Conservation (phyloP, 2,329 filamentous ascomycete species). For the Botrytis fragariae region DNA sequence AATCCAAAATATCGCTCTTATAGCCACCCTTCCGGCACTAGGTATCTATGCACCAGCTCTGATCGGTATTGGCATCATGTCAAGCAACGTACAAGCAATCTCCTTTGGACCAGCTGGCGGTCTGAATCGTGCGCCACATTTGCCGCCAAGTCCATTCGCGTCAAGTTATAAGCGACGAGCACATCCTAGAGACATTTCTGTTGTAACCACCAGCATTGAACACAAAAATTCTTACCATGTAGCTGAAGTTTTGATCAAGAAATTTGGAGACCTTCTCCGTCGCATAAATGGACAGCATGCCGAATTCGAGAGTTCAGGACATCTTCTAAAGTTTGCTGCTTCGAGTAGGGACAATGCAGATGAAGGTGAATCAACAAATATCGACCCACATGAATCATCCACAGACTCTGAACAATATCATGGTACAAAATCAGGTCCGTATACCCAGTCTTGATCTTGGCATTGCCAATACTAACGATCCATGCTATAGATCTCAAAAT, state of each 20-base stretch:
- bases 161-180: background rate
- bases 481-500: background rate
- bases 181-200: background rate
- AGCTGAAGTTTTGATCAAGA: conserved; percentile 1
- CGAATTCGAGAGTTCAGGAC: background rate
- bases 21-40: background rate
- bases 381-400: background rate
- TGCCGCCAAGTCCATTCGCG: background rate
- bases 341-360: background rate
- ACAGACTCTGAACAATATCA: background rate
- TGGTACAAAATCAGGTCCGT: background rate
- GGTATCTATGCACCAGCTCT: conserved; percentile 2
- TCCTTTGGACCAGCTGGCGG: background rate
- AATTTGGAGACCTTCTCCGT: background rate
- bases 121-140: background rate
- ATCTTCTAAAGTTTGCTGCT: background rate
- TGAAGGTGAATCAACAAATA: background rate
- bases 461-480: background rate
- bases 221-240: background rate
- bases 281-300: background rate
- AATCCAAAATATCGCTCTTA: background rate
- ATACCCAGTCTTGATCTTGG: background rate
- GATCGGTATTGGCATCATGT: conserved; percentile 8
- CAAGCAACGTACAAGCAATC: background rate
- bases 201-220: background rate